Conservation (phyloP, 2,329 filamentous ascomycete genomes). For the Colletotrichum simmondsii region DNA sequence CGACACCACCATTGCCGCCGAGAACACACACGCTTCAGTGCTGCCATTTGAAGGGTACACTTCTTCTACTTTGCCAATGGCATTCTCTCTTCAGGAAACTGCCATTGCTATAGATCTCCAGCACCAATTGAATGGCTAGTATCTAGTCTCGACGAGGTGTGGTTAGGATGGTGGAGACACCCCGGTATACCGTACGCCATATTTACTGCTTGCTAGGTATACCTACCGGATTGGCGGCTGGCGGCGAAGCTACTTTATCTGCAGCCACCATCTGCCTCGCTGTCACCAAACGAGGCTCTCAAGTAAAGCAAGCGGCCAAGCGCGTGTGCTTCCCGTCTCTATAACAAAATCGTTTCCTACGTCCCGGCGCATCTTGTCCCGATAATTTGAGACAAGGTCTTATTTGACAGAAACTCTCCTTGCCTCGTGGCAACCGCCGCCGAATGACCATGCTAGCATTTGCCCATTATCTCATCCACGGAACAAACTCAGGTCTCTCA, state of each 20-base stretch:
- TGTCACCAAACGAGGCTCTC: neutral
- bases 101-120: neutral
- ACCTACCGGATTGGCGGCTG: neutral
- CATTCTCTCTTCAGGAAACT: neutral
- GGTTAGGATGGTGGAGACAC: neutral
- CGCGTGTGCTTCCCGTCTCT: neutral
- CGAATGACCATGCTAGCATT: neutral
- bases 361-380: neutral
- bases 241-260: neutral
- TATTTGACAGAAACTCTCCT: neutral
- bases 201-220: slow-evolving; percentile 1
- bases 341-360: neutral
- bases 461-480: neutral
- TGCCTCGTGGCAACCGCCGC: neutral
- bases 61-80: neutral
- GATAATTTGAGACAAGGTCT: neutral
- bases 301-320: neutral
- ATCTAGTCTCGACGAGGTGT: neutral
- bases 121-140: neutral
- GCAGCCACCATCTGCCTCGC: neutral
- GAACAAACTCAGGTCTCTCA: neutral
- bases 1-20: neutral
- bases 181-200: neutral
- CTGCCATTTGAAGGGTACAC: neutral
- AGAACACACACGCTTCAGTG: neutral